These are phyloP conservation scores for Eragrostis nindensis DNA, from an alignment of 176 grass and related monocot genomes.

Conservation along the genomic window DNA sequence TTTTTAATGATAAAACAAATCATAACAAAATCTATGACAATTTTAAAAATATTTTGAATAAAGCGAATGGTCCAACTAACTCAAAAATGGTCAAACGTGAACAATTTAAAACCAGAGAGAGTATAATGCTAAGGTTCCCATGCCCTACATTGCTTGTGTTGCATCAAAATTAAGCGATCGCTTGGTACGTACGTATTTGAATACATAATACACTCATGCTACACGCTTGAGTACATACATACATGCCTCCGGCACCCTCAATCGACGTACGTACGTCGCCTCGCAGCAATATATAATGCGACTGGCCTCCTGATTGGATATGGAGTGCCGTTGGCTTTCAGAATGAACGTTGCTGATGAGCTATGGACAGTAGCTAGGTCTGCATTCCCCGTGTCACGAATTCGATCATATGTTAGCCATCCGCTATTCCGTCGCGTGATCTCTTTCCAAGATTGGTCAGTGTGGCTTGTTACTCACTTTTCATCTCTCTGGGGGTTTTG, in stretches of 20 bases:
- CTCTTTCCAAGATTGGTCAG: background rate
- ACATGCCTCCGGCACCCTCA: conserved; percentile 1
- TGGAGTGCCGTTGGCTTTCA: conserved; percentile 1
- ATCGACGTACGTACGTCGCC: conserved; percentile 21
- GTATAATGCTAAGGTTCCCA: too few species aligned
- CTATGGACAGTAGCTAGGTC: conserved; percentile 10
- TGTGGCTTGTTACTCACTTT: conserved; percentile 1
- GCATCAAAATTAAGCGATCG: background rate
- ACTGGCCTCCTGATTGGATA: background rate
- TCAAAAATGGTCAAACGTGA: too few species aligned
- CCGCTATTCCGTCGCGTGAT: background rate
- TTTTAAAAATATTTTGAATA: too few species aligned
- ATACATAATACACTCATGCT: background rate
- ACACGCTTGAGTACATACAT: conserved; percentile 36
- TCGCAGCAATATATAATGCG: conserved; percentile 9
- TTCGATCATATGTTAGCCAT: background rate
- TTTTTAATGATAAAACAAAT: too few species aligned
- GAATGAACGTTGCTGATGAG: background rate
- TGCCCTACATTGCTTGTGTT: background rate
- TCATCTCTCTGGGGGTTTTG: background rate
- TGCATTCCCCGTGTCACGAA: conserved; percentile 2
- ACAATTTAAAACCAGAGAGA: too few species aligned
- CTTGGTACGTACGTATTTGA: background rate
- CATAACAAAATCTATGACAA: too few species aligned
- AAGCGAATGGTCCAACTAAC: too few species aligned